Evolutionary conservation across 2,329 filamentous ascomycete genomes (phyloP), one percentile per base, ranked within the genome.

Genomic region (Fusarium zealandicum): DNA sequence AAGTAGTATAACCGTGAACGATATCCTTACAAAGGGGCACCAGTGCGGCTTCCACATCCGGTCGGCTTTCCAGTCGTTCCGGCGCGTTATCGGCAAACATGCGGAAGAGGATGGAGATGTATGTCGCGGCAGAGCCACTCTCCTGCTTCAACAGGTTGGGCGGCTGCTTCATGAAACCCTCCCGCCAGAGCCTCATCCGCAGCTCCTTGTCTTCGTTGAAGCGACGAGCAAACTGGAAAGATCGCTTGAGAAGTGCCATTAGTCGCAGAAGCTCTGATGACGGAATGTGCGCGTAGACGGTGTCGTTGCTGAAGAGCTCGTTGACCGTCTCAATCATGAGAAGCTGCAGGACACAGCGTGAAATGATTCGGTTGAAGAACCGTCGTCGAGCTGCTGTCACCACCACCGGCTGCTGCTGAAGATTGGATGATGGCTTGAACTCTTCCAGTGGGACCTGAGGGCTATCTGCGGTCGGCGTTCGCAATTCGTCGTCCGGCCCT

Each of bases 311-410:
- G 78, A 99, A 99, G 41, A 99, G 86, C 74, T 99, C 96, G 69
- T 96, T 96, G 35, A 99, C 96, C 0, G 96, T 99, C 74, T 99
- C 96, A 66, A 99, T 99, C 92, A 99, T 99, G 61, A 99, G 86
- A 2, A 99, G 84, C 74, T 99, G 96, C 8, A 99, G 80, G 4
- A 99, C 96, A 72, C 95, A 99, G 64, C 96, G 93, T 12, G 93
- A 97, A 74, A 99, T 99, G 73, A 99, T 99, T 65, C 93, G 90
- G 77, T 99, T 99, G 82, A 99, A 99, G 79, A 97, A 97, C 45
- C 93, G 89, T 30, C 95, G 86, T 20, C 95, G 90, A 1, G 95
- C 92, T 3, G 92, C 92, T 1, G 95, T 98, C 5, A 99, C 93
- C 1, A 96, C 90, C 6, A 96, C 84, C 0, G 93, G 92, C 54